Evolutionary conservation across 192 early-diverging fungal genomes (phyloP).

Genomic region (Rhizophlyctis rosea): DNA sequence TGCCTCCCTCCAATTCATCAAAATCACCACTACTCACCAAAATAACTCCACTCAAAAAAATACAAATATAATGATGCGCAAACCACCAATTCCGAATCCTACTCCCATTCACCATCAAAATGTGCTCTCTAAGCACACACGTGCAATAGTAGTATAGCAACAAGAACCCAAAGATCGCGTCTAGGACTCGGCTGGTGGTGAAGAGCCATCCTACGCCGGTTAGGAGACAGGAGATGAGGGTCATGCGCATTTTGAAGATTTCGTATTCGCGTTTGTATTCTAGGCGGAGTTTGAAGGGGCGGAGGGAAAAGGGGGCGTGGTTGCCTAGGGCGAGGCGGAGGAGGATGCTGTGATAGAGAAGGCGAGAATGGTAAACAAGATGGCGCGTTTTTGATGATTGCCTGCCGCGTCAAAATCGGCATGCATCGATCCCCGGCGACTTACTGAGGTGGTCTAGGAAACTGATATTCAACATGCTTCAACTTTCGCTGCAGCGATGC

Average conservation of each 20-base stretch:
- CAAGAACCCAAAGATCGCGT: constrained; percentile 34
- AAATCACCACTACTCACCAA: constrained; percentile 22
- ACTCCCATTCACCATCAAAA: constrained; percentile 41
- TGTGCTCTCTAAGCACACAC: constrained; percentile 41
- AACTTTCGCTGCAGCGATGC: constrained; percentile 16
- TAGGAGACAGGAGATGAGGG: constrained; percentile 21
- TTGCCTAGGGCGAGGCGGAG: constrained; percentile 40
- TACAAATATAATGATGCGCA: constrained; percentile 40
- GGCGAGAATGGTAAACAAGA: too few species aligned
- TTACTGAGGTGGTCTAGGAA: constrained; percentile 36
- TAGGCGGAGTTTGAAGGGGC: constrained; percentile 31
- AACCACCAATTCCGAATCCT: constrained; percentile 45
- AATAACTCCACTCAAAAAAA: constrained; percentile 26
- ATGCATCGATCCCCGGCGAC: too few species aligned
- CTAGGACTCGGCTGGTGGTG: constrained; percentile 12
- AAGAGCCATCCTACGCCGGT: constrained; percentile 7
- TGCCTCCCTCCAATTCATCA: too few species aligned
- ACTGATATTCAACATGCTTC: constrained; percentile 30
- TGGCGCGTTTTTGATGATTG: too few species aligned
- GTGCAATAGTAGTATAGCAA: constrained; percentile 46
- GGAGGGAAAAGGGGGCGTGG: constrained; percentile 36
- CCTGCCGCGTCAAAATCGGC: too few species aligned
- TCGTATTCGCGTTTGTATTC: constrained; percentile 48
- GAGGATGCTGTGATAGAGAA: constrained; percentile 34
- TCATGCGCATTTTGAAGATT: constrained; percentile 38